These are phyloP conservation scores for Lanmaoa pseudosensibilis DNA, from an alignment of 768 basidiomycete genomes.

Conservation along the genomic window DNA sequence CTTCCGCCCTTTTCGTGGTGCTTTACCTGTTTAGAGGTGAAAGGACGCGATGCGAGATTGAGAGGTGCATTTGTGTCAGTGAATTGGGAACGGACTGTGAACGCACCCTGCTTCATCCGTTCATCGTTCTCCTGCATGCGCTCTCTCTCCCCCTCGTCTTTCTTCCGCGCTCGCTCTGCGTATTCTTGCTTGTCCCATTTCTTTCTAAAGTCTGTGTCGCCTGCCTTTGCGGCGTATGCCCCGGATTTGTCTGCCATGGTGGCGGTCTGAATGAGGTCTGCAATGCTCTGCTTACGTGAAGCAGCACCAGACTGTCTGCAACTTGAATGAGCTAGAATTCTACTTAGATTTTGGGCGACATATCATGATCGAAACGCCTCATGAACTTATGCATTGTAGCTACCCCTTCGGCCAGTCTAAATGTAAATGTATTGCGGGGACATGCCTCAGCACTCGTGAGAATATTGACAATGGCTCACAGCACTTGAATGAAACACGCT, in stretches of 20 bases:
- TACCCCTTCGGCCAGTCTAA: too few relatives aligned
- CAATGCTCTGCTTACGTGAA: slow-evolving; percentile 2
- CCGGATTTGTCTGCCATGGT: slow-evolving; percentile 34
- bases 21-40: slow-evolving; percentile 62
- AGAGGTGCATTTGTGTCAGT: neutral
- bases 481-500: too few relatives aligned
- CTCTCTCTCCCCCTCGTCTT: slow-evolving; percentile 76
- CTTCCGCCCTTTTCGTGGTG: slow-evolving; percentile 59
- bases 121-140: slow-evolving; percentile 87
- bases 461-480: too few relatives aligned
- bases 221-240: slow-evolving; percentile 39
- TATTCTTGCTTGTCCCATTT: slow-evolving; percentile 97
- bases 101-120: slow-evolving; percentile 75
- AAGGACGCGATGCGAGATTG: neutral
- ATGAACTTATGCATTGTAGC: too few relatives aligned
- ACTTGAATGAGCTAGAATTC: too few relatives aligned
- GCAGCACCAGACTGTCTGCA: too few relatives aligned
- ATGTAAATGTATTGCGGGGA: too few relatives aligned
- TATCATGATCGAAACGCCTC: too few relatives aligned
- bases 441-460: too few relatives aligned
- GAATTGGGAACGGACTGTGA: neutral
- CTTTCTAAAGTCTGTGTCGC: slow-evolving; percentile 77
- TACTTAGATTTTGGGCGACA: too few relatives aligned
- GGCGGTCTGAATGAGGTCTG: neutral
- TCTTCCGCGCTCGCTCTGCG: slow-evolving; percentile 78